Percentiles rank a stretch among this genome's conserved stretches.
Evolutionary conservation across 495 filamentous ascomycete species (phyloP).

Genomic region (Astrothelium macrocarpum): DNA sequence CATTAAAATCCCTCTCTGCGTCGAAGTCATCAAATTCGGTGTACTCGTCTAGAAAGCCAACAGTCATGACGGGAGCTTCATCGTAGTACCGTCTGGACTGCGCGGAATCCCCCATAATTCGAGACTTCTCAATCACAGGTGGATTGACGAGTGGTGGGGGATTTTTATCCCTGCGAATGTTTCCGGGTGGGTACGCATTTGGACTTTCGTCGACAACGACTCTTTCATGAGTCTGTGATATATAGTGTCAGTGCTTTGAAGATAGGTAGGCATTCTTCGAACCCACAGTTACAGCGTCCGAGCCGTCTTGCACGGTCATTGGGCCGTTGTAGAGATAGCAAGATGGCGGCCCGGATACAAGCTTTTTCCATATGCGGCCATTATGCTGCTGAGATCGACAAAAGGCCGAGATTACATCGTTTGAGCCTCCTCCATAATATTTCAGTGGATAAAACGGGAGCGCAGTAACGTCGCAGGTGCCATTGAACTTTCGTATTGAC

Average conservation of each 20-base stretch:
- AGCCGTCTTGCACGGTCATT: no score
- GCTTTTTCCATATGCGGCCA: neutral
- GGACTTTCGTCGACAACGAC: neutral
- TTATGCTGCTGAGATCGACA: neutral
- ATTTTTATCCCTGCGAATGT: no score
- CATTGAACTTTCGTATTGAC: neutral
- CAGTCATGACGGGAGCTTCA: neutral
- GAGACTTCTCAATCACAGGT: no score
- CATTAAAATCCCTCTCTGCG: neutral
- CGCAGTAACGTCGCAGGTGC: neutral
- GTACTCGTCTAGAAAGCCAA: neutral
- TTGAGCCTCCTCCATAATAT: neutral
- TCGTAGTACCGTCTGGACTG: neutral
- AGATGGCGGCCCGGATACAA: neutral
- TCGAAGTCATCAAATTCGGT: neutral
- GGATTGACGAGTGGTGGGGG: no score
- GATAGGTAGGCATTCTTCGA: no score
- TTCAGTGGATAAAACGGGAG: conserved; percentile 4
- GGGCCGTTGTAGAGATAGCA: neutral
- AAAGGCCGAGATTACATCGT: neutral
- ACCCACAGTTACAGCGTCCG: no score
- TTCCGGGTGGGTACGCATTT: no score
- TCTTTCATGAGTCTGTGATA: neutral
- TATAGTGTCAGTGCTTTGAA: no score
- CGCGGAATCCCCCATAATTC: neutral